These are phyloP conservation scores for Eleusine indica DNA, from an alignment of 176 grass and related monocot genomes.

Conservation along the genomic window DNA sequence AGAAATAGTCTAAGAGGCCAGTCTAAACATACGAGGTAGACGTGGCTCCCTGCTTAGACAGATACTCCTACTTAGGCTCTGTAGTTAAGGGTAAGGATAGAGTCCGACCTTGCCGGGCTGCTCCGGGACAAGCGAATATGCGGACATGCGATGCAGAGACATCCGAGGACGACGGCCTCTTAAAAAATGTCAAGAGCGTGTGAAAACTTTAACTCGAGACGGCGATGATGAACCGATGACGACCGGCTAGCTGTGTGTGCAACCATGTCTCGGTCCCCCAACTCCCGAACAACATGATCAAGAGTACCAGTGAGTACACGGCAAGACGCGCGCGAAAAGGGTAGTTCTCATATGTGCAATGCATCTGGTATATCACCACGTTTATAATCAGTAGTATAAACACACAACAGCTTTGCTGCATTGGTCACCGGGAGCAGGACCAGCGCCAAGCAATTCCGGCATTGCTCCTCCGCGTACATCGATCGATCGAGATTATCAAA, in stretches of 20 bases:
- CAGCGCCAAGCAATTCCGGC: not conserved
- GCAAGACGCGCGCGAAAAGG: too few species aligned
- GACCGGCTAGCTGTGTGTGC: too few species aligned
- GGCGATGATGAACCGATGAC: not conserved
- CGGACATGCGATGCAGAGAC: conserved; percentile 1
- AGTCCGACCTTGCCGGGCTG: not conserved
- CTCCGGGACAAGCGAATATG: conserved; percentile 23
- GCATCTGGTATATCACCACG: too few species aligned
- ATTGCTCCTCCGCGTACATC: not conserved
- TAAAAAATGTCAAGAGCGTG: not conserved
- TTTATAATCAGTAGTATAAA: not conserved
- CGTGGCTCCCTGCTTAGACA: not conserved
- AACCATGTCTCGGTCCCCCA: conserved; percentile 32
- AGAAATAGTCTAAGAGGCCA: not conserved
- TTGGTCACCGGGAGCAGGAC: not conserved
- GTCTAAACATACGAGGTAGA: not conserved
- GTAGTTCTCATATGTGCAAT: too few species aligned
- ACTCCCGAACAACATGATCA: conserved; percentile 4
- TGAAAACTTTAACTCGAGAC: not conserved
- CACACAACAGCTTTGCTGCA: not conserved
- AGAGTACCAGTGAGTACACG: too few species aligned
- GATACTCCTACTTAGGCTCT: too few species aligned
- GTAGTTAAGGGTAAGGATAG: too few species aligned
- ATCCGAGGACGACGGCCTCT: not conserved
- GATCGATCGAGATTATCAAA: not conserved